phyloP scores from a whole-genome alignment of 148 eudicot species.

The Rhododendron simsii region DNA sequence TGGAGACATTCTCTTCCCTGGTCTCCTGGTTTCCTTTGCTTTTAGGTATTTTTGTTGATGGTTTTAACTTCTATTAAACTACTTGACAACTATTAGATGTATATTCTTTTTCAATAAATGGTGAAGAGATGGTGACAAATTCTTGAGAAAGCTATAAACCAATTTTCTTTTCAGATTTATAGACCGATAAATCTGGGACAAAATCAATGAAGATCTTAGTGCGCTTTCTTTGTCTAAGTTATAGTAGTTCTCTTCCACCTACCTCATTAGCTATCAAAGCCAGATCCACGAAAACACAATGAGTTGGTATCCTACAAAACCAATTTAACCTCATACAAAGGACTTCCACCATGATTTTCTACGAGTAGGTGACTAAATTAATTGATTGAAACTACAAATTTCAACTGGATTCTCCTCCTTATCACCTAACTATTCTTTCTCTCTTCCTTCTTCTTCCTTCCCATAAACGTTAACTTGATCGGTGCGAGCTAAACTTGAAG shows the following conservation, averaged over 20 bases:
- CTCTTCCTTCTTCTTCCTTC: not conserved
- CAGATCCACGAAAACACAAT: not conserved
- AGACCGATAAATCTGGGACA: not conserved
- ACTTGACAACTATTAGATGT: not conserved
- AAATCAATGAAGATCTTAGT: not conserved
- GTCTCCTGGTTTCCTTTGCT: constrained; percentile 70
- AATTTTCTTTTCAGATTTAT: not conserved
- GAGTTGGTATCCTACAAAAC: not conserved
- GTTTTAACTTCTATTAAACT: not conserved
- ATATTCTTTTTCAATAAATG: not conserved
- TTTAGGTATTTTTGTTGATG: constrained; percentile 38
- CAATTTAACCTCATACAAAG: not conserved
- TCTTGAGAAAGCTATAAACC: not conserved
- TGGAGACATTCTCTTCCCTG: constrained; percentile 96
- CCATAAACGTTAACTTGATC: not conserved
- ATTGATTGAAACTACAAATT: not conserved
- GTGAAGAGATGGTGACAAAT: not conserved
- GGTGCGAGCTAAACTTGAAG: not conserved
- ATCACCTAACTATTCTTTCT: not conserved
- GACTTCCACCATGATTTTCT: not conserved
- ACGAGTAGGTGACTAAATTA: not conserved
- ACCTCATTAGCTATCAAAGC: not conserved
- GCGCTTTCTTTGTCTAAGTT: not conserved
- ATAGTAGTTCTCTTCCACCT: not conserved
- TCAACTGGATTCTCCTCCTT: not conserved